Evolutionary conservation across 768 basidiomycete species (phyloP), one percentile per base, ranked within the genome.

Genomic region (Crassisporium funariophilum): DNA sequence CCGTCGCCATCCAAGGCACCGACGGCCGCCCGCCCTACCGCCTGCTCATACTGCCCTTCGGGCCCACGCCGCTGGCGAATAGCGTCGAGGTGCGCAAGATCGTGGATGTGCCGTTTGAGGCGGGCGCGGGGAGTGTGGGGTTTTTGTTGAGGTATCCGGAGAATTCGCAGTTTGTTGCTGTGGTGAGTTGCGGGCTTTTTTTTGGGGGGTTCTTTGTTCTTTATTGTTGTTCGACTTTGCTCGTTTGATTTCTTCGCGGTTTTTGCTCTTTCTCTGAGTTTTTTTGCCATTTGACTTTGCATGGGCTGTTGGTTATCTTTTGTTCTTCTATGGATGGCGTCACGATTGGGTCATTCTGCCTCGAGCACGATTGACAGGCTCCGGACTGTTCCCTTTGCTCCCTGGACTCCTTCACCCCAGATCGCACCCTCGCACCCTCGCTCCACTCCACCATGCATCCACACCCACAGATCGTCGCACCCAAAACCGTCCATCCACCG

Each of bases 161-260:
- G 38, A 74, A 80, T 58, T 86, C 86, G 3, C 83, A 87, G 57
- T 83, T 91, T 44, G 86, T 91, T 19, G 82, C 84, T 4, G 83
- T 89, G 57, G 88, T 88, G 57, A 68, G 85, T 81, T 5, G n/a
- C 29, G 39, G 23, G 46, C 23, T 15, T 46, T 37, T 58, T 34
- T 40, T 25, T 44, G n/a, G n/a, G n/a, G n/a, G n/a, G n/a, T 40
- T 22, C 20, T 8, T 38, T 46, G 24, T 15, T 22, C 21, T 45
- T 46, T 42, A 24, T 34, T 55, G 24, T 16, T 38, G 13, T 33
- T 41, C 25, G 47, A 21, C 37, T 41, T 38, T 21, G 22, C 50
- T 23, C 6, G 25, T 20, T 25, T 45, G 10, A 41, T 16, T 40
- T 38, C 17, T 35, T 22, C 13, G 12, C 17, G 7, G 15, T 12